phyloP scores from a whole-genome alignment of 805 yeast species.

The Kluyveromyces dobzhanskii region DNA sequence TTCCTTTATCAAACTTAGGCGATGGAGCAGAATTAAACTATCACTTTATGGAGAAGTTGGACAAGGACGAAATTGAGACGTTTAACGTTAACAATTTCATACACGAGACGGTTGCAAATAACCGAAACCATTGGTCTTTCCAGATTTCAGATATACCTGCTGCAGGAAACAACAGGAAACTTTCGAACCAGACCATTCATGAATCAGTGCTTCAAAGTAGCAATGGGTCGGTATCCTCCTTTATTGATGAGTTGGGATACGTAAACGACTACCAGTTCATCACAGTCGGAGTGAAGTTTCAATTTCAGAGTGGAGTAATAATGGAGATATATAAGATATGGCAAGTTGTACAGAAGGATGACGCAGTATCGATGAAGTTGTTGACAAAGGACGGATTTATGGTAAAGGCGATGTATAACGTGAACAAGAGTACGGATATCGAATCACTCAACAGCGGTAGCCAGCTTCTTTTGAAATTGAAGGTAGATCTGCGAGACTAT shows the following conservation, averaged over 20 bases:
- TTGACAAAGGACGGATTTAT: constrained; percentile 46
- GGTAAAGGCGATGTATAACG: constrained; percentile 61
- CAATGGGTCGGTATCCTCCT: constrained; percentile 23
- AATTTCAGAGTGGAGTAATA: constrained; percentile 23
- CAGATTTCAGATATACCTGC: constrained; percentile 67
- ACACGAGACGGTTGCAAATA: neutral
- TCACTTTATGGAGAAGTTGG: constrained; percentile 12
- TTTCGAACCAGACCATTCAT: constrained; percentile 57
- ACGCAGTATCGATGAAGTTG: constrained; percentile 33
- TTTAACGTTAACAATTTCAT: constrained; percentile 5
- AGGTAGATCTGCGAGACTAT: constrained; percentile 58
- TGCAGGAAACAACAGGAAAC: constrained; percentile 55
- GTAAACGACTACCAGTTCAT: constrained; percentile 38
- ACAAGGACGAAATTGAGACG: constrained; percentile 1
- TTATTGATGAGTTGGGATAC: constrained; percentile 64
- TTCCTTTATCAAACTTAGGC: constrained; percentile 14
- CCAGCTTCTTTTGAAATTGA: constrained; percentile 51
- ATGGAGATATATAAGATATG: constrained; percentile 23
- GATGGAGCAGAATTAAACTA: constrained; percentile 10
- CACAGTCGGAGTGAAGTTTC: constrained; percentile 23
- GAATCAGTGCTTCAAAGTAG: constrained; percentile 36
- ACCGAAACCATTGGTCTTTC: constrained; percentile 42
- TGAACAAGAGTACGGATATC: constrained; percentile 64
- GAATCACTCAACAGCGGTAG: constrained; percentile 61
- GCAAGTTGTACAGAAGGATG: constrained; percentile 17